phyloP scores from a whole-genome alignment of 1,284 basidiomycete species.

The Puccinia triticina region DNA sequence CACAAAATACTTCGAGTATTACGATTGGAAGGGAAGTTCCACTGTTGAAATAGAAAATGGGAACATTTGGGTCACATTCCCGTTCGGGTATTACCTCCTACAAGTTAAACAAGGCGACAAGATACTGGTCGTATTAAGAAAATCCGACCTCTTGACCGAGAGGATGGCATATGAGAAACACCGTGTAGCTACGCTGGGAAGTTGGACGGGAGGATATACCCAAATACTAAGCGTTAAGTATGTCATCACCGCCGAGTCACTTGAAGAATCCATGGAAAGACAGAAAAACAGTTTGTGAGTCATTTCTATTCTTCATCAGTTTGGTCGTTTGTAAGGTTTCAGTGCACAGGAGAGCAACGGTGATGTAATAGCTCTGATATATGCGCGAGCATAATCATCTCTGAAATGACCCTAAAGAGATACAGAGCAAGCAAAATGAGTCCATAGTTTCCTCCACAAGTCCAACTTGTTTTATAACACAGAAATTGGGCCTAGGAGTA shows the following conservation, averaged over 20 bases:
- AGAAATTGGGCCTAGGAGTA: too few relatives aligned
- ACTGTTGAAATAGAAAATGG: background rate
- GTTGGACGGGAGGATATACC: background rate
- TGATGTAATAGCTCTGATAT: background rate
- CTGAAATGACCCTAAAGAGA: too few relatives aligned
- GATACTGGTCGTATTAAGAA: background rate
- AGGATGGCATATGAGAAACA: background rate
- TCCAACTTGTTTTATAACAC: too few relatives aligned
- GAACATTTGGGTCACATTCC: background rate
- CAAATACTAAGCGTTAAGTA: background rate
- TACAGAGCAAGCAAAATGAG: too few relatives aligned
- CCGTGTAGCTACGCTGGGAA: background rate
- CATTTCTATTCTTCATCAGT: background rate
- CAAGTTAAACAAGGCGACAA: background rate
- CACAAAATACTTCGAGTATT: background rate
- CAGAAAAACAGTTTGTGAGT: background rate
- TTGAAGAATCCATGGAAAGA: background rate
- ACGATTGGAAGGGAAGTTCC: background rate
- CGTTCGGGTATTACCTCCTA: background rate
- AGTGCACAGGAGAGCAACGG: background rate
- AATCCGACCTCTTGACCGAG: background rate
- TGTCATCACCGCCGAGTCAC: background rate
- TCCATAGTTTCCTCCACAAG: too few relatives aligned
- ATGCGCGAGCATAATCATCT: too few relatives aligned
- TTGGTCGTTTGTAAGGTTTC: background rate